A percentile compares a stretch with the other conserved stretches of the same genome.
These are phyloP conservation scores for Stagonosporopsis vannaccii DNA, from an alignment of 2,329 filamentous ascomycete genomes.

Conservation along the genomic window DNA sequence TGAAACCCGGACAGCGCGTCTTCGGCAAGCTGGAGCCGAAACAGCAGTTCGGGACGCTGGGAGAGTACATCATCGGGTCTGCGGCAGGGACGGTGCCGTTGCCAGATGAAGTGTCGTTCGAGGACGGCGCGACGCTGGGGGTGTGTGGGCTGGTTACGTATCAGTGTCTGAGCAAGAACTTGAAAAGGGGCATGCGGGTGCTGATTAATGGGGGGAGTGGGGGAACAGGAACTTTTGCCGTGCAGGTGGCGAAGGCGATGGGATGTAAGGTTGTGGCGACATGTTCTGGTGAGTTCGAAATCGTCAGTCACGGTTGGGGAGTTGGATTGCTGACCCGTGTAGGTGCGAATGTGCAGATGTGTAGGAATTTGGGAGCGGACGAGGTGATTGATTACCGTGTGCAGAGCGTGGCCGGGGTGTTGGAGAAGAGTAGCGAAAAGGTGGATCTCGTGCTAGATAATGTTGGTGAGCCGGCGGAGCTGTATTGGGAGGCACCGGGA, in stretches of 20 bases:
- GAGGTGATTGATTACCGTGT: constrained; percentile 66
- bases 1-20: constrained; percentile 27
- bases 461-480: constrained; percentile 50
- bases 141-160: constrained; percentile 34
- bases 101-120: constrained; percentile 18
- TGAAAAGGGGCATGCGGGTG: constrained; percentile 54
- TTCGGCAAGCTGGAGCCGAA: constrained; percentile 35
- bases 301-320: no score
- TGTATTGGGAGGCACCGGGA: constrained; percentile 30
- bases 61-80: constrained; percentile 31
- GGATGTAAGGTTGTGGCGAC: constrained; percentile 65
- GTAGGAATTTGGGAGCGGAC: constrained; percentile 66
- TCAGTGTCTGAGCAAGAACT: constrained; percentile 26
- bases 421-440: constrained; percentile 55
- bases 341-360: constrained; percentile 61
- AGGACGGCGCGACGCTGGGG: constrained; percentile 28
- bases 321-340: constrained; percentile 4
- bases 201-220: constrained; percentile 71
- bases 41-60: constrained; percentile 30
- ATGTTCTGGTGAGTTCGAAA: constrained; percentile 56
- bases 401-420: constrained; percentile 50
- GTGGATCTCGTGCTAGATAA: constrained; percentile 66
- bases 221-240: constrained; percentile 65
- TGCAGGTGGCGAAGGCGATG: constrained; percentile 68
- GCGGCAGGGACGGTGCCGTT: constrained; percentile 26